phyloP scores from a whole-genome alignment of 2,329 filamentous ascomycete genomes.

The Amauroascus niger region DNA sequence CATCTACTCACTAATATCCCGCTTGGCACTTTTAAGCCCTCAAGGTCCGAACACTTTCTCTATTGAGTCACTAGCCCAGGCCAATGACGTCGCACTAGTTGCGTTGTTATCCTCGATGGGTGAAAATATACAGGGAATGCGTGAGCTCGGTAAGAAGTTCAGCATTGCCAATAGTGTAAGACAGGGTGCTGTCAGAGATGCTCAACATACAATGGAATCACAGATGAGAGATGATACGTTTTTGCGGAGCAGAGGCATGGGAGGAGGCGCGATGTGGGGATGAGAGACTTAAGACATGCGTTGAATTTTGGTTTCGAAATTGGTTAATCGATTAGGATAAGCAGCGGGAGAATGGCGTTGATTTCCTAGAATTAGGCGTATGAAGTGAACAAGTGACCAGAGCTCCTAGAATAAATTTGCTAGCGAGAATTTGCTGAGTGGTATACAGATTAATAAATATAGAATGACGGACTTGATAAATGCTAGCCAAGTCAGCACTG shows the following conservation, averaged over 20 bases:
- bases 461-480: not conserved
- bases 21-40: conserved; percentile 72
- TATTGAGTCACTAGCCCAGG: conserved; percentile 62
- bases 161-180: conserved; percentile 44
- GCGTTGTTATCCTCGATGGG: conserved; percentile 66
- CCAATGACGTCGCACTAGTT: conserved; percentile 74
- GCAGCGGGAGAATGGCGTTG: conserved; percentile 9
- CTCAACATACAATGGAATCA: conserved; percentile 19
- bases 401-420: too few species aligned
- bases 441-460: too few species aligned
- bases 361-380: not conserved
- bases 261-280: conserved; percentile 3
- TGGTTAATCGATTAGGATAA: not conserved
- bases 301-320: not conserved
- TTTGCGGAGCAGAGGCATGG: not conserved
- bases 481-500: too few species aligned
- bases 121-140: conserved; percentile 58
- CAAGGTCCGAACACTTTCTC: conserved; percentile 56
- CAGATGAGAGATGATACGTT: conserved; percentile 25
- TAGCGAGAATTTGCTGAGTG: too few species aligned
- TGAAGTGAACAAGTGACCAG: too few species aligned
- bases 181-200: conserved; percentile 20
- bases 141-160: conserved; percentile 68
- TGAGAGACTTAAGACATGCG: not conserved
- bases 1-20: conserved; percentile 74